Evolutionary conservation across 129 eudicot species (phyloP).

Genomic region (Oenanthe sinensis): DNA sequence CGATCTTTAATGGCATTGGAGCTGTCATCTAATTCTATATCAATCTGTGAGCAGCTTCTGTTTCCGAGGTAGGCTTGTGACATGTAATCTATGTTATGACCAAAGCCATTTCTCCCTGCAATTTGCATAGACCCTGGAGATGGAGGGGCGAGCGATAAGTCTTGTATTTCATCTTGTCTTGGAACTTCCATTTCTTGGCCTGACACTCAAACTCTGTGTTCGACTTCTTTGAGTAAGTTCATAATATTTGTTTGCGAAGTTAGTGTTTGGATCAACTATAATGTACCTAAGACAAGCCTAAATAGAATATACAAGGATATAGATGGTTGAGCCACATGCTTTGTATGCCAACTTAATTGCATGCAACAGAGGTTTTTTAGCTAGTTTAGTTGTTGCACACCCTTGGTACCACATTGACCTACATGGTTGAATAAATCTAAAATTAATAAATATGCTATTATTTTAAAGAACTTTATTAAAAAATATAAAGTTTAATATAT

Average conservation of each 20-base stretch:
- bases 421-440: too few relatives aligned
- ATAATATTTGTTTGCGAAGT: not conserved
- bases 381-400: constrained; percentile 41
- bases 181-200: constrained; percentile 34
- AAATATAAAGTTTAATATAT: too few relatives aligned
- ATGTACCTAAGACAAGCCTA: constrained; percentile 38
- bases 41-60: constrained; percentile 50
- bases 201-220: not conserved
- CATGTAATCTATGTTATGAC: constrained; percentile 49
- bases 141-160: constrained; percentile 43
- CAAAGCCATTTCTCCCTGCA: constrained; percentile 49
- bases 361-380: constrained; percentile 11
- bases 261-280: constrained; percentile 28
- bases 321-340: constrained; percentile 43
- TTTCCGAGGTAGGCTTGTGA: constrained; percentile 48
- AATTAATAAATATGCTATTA: too few relatives aligned
- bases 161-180: constrained; percentile 57
- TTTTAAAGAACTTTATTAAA: too few relatives aligned
- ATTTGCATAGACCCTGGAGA: constrained; percentile 49
- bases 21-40: constrained; percentile 42
- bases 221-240: constrained; percentile 9
- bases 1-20: constrained; percentile 33
- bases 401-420: constrained; percentile 37
- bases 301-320: constrained; percentile 16
- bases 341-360: constrained; percentile 28